These are phyloP conservation scores for Moringa oleifera DNA, from an alignment of 345 rosid species.

Conservation along the genomic window DNA sequence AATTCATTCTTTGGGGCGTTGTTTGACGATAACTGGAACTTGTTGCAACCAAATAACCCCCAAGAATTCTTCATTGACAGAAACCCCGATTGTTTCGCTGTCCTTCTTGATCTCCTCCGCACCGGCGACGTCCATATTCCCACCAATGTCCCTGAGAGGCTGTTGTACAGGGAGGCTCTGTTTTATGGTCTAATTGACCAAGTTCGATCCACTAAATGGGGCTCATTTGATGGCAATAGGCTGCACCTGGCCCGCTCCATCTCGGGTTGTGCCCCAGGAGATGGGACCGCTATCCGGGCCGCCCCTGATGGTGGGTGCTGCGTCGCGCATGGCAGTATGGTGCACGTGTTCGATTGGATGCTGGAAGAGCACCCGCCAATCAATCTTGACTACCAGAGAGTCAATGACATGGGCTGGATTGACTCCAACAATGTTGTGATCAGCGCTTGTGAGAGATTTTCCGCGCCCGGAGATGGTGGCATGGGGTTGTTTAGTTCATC, in stretches of 20 bases:
- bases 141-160: slow-evolving; percentile 55
- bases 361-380: slow-evolving; percentile 75
- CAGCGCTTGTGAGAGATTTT: slow-evolving; percentile 69
- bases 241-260: slow-evolving; percentile 49
- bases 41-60: slow-evolving; percentile 20
- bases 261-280: slow-evolving; percentile 87
- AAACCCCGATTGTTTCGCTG: slow-evolving; percentile 83
- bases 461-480: slow-evolving; percentile 92
- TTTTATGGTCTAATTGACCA: slow-evolving; percentile 82
- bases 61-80: slow-evolving; percentile 66
- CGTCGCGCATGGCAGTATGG: slow-evolving; percentile 90
- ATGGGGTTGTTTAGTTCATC: slow-evolving; percentile 83
- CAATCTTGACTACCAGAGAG: slow-evolving; percentile 82
- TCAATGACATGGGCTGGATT: slow-evolving; percentile 84
- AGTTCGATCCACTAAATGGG: slow-evolving; percentile 76
- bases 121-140: slow-evolving; percentile 86
- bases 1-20: slow-evolving; percentile 82
- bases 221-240: slow-evolving; percentile 77
- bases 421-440: slow-evolving; percentile 54
- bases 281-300: slow-evolving; percentile 90
- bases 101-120: slow-evolving; percentile 97
- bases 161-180: slow-evolving; percentile 69
- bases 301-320: slow-evolving; percentile 95
- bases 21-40: slow-evolving; percentile 76
- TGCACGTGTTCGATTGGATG: slow-evolving; percentile 88